Evolutionary conservation across 768 basidiomycete species (phyloP), one percentile per base, ranked within the genome.

Genomic region (Hygrophorus russula): DNA sequence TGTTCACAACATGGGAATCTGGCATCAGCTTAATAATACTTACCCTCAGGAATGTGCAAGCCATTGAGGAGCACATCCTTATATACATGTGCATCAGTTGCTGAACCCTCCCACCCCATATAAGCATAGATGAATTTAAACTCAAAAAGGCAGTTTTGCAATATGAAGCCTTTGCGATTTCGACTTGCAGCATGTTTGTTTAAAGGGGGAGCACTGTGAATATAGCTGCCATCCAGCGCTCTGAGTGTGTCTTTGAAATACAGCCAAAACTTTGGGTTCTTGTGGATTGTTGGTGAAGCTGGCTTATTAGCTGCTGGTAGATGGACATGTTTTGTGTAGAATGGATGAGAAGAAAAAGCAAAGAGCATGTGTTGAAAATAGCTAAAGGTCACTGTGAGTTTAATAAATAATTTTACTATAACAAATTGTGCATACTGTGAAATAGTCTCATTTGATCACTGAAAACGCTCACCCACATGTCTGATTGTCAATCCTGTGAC

Each of bases 71-170:
- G 49, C 3, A 63, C 59, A 51, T 62, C 37, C 4, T 55, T 30
- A 49, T 53, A 69, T 14, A 68, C 53, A 0, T 48, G 45, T 12
- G 56, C 50, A 57, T 71, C 65, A 2, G 65, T 53, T 4, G 56
- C 55, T 29, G 58, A 61, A 0, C 68, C 68, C 33, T 72, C 68
- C 60, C 63, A 69, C 1, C 67, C 64, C 35, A 49, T 69, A 71
- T 4, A 53, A 49, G 39, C 68, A 68, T 0, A 50, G 49, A 9
- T 58, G 63, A 3, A 42, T n/a, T n/a, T n/a, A n/a, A n/a, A n/a
- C n/a, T n/a, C 54, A n/a, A 64, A 64, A 8, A 71, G 55, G 7
- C 49, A 50, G 44, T 71, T 71, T 31, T 64, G 64, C 0, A 64
- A 55, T 2, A 70, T 44, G 9, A 49, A 40, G 13, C 63, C 65